Evolutionary conservation across 2,329 filamentous ascomycete genomes (phyloP).

Genomic region (Aspergillus alliaceus): DNA sequence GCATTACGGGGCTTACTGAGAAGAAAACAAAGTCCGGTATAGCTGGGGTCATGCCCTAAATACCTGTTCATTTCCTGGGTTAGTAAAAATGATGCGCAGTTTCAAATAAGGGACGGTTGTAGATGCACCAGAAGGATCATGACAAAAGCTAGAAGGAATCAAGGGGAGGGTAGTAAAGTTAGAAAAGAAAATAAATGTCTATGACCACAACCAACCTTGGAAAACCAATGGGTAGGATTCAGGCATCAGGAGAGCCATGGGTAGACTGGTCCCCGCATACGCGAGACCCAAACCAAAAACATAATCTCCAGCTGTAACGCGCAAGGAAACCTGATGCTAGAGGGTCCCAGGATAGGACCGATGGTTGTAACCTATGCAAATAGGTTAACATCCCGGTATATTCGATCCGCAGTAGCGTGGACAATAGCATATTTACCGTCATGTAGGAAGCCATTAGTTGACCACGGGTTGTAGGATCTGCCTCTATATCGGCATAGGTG

Average conservation of each 20-base stretch:
- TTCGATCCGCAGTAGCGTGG: background rate
- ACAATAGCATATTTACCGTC: constrained; percentile 26
- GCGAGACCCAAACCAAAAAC: background rate
- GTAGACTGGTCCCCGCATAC: background rate
- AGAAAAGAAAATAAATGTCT: no score
- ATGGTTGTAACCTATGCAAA: background rate
- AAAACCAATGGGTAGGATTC: constrained; percentile 29
- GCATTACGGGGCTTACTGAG: background rate
- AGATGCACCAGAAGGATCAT: no score
- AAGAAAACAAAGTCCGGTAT: background rate
- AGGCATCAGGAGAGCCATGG: background rate
- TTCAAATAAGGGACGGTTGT: no score
- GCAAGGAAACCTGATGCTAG: background rate
- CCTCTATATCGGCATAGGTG: constrained; percentile 49
- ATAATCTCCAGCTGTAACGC: background rate
- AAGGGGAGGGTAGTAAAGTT: no score
- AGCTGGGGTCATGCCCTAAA: constrained; percentile 1
- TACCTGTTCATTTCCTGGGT: background rate
- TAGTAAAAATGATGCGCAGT: background rate
- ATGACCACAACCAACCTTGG: background rate
- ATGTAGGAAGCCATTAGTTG: constrained; percentile 45
- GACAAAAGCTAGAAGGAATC: no score
- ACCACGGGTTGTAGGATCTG: constrained; percentile 45
- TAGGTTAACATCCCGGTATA: background rate
- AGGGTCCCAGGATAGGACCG: background rate